phyloP scores from a whole-genome alignment of 805 yeast genomes.

The Spathaspora girioi region DNA sequence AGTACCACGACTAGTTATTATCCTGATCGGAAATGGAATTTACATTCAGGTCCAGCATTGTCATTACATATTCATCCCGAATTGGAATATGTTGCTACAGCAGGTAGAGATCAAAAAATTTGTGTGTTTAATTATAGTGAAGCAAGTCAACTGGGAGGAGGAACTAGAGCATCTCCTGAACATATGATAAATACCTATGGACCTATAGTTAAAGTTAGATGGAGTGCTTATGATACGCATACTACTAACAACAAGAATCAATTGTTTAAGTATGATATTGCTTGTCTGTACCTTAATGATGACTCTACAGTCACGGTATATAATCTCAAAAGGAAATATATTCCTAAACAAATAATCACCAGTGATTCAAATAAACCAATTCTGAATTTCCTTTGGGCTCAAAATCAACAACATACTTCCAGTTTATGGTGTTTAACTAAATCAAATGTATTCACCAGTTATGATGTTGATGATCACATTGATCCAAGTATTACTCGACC shows the following conservation, averaged over 20 bases:
- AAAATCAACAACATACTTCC: slow-evolving; percentile 17
- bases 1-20: slow-evolving; percentile 20
- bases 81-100: slow-evolving; percentile 76
- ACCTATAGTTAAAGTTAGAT: slow-evolving; percentile 72
- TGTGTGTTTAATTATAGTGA: slow-evolving; percentile 65
- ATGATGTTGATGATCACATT: slow-evolving; percentile 23
- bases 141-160: background rate
- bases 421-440: slow-evolving; percentile 40
- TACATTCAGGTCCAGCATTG: slow-evolving; percentile 89
- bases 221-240: slow-evolving; percentile 40
- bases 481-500: slow-evolving; percentile 25
- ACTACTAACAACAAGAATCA: slow-evolving; percentile 10
- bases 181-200: slow-evolving; percentile 69
- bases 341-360: slow-evolving; percentile 69
- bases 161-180: slow-evolving; percentile 49
- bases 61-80: slow-evolving; percentile 88
- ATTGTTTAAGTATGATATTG: slow-evolving; percentile 61
- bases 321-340: slow-evolving; percentile 64
- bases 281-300: slow-evolving; percentile 69
- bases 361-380: slow-evolving; percentile 41
- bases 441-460: slow-evolving; percentile 33
- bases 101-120: slow-evolving; percentile 85
- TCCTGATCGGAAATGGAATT: slow-evolving; percentile 76
- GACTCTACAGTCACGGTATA: slow-evolving; percentile 69
- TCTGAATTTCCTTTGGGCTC: slow-evolving; percentile 43